Conservation (phyloP, 345 rosid species). For the Linum usitatissimum region DNA sequence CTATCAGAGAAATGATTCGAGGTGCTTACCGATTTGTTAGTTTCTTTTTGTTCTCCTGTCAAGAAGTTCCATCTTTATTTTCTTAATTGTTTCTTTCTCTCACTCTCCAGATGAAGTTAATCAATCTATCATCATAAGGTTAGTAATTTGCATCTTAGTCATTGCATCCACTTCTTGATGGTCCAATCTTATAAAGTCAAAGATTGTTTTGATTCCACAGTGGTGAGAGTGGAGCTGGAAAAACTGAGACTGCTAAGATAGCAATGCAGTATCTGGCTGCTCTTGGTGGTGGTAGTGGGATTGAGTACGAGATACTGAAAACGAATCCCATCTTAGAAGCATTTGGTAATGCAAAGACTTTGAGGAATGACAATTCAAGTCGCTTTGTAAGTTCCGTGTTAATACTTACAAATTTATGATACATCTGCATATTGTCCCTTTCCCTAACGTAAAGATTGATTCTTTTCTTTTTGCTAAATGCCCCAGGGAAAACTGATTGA, state of each 20-base stretch:
- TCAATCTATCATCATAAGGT: slow-evolving; percentile 99
- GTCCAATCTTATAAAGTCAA: background rate
- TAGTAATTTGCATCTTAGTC: slow-evolving; percentile 16
- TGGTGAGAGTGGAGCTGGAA: slow-evolving; percentile 99
- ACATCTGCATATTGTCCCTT: background rate
- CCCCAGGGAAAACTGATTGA: slow-evolving; percentile 90
- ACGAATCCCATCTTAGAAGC: slow-evolving; percentile 98
- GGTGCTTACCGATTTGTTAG: slow-evolving; percentile 35
- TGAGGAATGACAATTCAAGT: slow-evolving; percentile 94
- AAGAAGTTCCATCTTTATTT: background rate
- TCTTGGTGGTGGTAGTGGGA: slow-evolving; percentile 99
- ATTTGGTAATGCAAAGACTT: slow-evolving; percentile 95
- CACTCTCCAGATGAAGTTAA: slow-evolving; percentile 83
- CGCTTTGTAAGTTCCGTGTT: slow-evolving; percentile 73
- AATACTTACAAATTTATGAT: background rate
- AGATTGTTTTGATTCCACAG: slow-evolving; percentile 38
- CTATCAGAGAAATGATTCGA: slow-evolving; percentile 93
- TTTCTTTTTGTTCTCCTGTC: slow-evolving; percentile 4
- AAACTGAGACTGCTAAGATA: slow-evolving; percentile 98
- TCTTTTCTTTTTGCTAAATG: slow-evolving; percentile 22
- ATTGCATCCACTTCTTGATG: background rate
- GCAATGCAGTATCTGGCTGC: slow-evolving; percentile 99
- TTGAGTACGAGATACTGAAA: slow-evolving; percentile 90
- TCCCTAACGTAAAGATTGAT: slow-evolving; percentile 10
- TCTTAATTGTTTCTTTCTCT: slow-evolving; percentile 20